These are phyloP conservation scores for Smallanthus sonchifolius DNA, from an alignment of 129 eudicot species.

Conservation along the genomic window DNA sequence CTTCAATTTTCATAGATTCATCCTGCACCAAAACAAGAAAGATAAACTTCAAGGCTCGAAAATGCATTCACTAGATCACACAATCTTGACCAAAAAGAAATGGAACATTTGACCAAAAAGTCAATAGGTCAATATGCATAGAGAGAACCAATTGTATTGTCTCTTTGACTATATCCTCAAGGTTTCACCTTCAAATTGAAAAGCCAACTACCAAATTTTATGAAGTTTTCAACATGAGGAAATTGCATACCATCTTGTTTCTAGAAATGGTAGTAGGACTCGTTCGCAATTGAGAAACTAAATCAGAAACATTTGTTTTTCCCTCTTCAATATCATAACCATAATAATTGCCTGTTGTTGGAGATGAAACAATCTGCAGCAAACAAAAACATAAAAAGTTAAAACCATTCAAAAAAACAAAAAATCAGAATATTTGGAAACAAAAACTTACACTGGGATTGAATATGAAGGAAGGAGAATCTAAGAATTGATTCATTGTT, in stretches of 20 bases:
- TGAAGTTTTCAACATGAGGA: background rate
- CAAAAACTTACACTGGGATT: slow-evolving; percentile 44
- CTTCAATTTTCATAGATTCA: slow-evolving; percentile 34
- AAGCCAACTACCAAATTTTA: background rate
- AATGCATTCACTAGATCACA: background rate
- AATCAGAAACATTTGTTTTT: slow-evolving; percentile 32
- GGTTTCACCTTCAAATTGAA: background rate
- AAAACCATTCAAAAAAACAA: background rate
- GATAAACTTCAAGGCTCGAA: background rate
- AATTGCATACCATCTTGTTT: slow-evolving; percentile 28
- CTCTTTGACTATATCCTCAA: background rate
- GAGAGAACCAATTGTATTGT: background rate
- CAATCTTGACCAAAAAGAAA: background rate
- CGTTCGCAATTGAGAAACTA: slow-evolving; percentile 41
- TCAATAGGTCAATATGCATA: slow-evolving; percentile 1
- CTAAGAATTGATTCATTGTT: slow-evolving; percentile 38
- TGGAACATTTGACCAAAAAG: background rate
- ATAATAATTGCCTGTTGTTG: slow-evolving; percentile 45
- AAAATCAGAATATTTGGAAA: background rate
- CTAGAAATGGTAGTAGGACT: slow-evolving; percentile 36
- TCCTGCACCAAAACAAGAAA: slow-evolving; percentile 37
- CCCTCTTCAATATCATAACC: slow-evolving; percentile 38
- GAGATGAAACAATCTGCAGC: slow-evolving; percentile 54
- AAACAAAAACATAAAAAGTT: slow-evolving; percentile 6
- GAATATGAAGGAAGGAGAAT: slow-evolving; percentile 54